Evolutionary conservation across 2,329 filamentous ascomycete genomes (phyloP), one percentile per base, ranked within the genome.

Genomic region (Microthyrium microscopicum): DNA sequence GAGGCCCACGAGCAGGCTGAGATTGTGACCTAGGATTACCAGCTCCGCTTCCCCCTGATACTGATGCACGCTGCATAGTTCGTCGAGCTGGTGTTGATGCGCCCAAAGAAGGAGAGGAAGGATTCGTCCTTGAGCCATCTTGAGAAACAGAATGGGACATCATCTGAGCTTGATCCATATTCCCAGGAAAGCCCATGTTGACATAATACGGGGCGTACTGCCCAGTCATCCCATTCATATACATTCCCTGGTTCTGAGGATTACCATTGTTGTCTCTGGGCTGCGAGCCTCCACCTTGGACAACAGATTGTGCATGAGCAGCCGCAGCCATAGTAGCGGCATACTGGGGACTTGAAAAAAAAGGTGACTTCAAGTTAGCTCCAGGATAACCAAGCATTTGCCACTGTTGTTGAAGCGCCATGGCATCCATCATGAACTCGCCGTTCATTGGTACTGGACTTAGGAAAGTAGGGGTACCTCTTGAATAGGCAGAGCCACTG

Each of bases 1-100:
- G 53, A 30, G 56, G 41, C 5, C 54, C 55, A 22, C 61, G 57
- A 15, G 60, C 56, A 34, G 61, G 61, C 39, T 66, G 61, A 5
- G 61, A 64, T 35, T 66, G 61, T 21, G 61, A 66, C 29, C 61
- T 54, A 28, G 55, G 48, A 6, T 59, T 56, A 30, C 47, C 52
- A 13, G 42, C 41, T 11, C 47, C 39, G 9, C 49, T 49, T 18
- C 57, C 56, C 38, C 59, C 60, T n/a, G 56, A 50, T 30, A 60
- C 51, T 4, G 57, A 58, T 8, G 51, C 48, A 11, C 60, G 53
- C 39, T 63, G 59, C 2, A 51, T 49, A 13, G 52, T 45, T 20
- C 58, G 52, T 24, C 59, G 42, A n/a, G 53, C 49, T 12, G 61
- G 60, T 20, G 58, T 46, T 33, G 58, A 55, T 32, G 51, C 49